These are phyloP conservation scores for Actinidia chinensis DNA, from an alignment of 179 eudicot species.

Conservation along the genomic window DNA sequence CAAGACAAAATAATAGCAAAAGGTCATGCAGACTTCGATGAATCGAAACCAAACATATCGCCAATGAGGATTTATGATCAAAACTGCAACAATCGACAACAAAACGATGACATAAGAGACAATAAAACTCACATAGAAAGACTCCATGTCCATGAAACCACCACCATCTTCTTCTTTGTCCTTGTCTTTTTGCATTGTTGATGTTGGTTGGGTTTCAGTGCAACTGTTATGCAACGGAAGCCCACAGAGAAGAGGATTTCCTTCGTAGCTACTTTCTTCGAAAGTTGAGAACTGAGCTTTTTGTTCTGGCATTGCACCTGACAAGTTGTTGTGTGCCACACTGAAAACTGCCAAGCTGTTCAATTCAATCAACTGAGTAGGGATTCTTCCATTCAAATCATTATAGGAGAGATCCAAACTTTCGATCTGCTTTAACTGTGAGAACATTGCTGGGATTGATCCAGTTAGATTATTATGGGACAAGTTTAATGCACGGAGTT, in stretches of 20 bases:
- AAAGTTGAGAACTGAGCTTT: constrained; percentile 5
- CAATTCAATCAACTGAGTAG: not conserved
- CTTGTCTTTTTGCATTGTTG: not conserved
- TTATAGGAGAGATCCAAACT: constrained; percentile 5
- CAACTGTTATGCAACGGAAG: constrained; percentile 12
- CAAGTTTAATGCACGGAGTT: not conserved
- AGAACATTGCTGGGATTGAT: not conserved
- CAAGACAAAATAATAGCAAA: constrained; percentile 5
- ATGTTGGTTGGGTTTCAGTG: not conserved
- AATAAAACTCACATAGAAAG: constrained; percentile 3
- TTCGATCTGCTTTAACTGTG: not conserved
- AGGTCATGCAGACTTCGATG: constrained; percentile 5
- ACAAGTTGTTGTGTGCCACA: constrained; percentile 1
- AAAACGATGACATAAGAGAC: constrained; percentile 5
- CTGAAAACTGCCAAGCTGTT: not conserved
- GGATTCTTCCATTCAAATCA: not conserved
- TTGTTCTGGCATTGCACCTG: not conserved
- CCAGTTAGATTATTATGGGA: not conserved
- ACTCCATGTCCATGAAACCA: not conserved
- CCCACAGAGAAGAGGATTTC: constrained; percentile 8
- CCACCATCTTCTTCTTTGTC: not conserved
- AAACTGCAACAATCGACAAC: not conserved
- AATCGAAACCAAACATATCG: constrained; percentile 16
- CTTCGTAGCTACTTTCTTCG: not conserved
- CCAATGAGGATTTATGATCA: constrained; percentile 17